phyloP scores from a whole-genome alignment of 495 filamentous ascomycete genomes.

The Parathielavia appendiculata region DNA sequence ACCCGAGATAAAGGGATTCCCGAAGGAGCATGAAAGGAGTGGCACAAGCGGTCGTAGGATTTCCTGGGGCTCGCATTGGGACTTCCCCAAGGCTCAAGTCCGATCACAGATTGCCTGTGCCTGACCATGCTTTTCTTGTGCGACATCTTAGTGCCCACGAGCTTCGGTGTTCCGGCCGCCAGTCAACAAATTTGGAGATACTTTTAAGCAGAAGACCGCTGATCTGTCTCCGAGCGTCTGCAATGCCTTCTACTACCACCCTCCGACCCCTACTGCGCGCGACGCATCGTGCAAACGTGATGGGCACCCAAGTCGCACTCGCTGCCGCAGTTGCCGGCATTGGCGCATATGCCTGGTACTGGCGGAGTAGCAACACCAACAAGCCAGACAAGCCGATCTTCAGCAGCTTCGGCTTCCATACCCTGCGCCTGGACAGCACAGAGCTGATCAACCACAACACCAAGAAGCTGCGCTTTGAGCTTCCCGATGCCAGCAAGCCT shows the following conservation, averaged over 20 bases:
- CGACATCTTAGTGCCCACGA: slow-evolving; percentile 5
- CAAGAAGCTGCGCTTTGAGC: slow-evolving; percentile 57
- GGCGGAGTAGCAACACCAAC: slow-evolving; percentile 11
- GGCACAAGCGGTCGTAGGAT: not conserved
- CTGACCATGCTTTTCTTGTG: not conserved
- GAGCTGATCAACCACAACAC: slow-evolving; percentile 61
- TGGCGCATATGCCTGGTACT: slow-evolving; percentile 28
- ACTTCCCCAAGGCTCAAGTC: slow-evolving; percentile 33
- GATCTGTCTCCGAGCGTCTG: not conserved
- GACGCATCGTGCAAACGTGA: slow-evolving; percentile 21
- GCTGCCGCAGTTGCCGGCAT: slow-evolving; percentile 30
- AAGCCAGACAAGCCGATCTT: slow-evolving; percentile 26
- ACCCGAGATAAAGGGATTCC: not conserved
- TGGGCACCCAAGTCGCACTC: slow-evolving; percentile 28
- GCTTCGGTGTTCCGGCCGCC: slow-evolving; percentile 29
- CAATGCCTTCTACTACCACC: slow-evolving; percentile 9
- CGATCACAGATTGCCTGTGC: slow-evolving; percentile 23
- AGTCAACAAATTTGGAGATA: not conserved
- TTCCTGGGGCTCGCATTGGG: no score
- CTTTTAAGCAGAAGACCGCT: not conserved
- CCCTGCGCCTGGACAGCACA: slow-evolving; percentile 44
- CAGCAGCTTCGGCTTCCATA: slow-evolving; percentile 34
- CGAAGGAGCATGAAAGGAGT: not conserved
- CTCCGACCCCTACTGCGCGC: slow-evolving; percentile 16
- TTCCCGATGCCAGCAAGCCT: slow-evolving; percentile 45